Conservation (phyloP, 257 asterid species). For the Solanum etuberosum region DNA sequence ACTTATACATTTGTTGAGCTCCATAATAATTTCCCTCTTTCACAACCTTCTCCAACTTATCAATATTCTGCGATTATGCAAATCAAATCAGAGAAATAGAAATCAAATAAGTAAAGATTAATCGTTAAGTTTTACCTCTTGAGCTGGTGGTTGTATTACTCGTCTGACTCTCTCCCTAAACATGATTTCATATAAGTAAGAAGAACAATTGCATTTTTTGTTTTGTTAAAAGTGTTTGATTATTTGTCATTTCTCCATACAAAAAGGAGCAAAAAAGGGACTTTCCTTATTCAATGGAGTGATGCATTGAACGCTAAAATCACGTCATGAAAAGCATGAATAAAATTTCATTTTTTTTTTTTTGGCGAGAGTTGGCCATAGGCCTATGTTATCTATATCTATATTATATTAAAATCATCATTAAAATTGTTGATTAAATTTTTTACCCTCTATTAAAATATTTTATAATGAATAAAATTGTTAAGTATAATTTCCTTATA, state of each 20-base stretch:
- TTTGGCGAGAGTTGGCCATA: background rate
- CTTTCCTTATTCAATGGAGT: background rate
- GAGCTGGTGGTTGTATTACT: conserved; percentile 49
- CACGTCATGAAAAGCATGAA: background rate
- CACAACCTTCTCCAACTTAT: conserved; percentile 58
- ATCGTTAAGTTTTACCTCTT: conserved; percentile 34
- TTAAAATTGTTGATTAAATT: too few species aligned
- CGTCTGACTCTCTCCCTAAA: conserved; percentile 68
- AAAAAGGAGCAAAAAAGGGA: background rate
- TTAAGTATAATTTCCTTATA: too few species aligned
- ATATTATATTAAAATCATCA: too few species aligned
- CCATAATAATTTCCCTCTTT: conserved; percentile 88
- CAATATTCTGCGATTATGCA: conserved; percentile 38
- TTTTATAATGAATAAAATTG: too few species aligned
- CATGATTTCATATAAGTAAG: conserved; percentile 23
- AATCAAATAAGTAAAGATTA: background rate
- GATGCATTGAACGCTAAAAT: background rate
- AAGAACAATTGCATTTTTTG: background rate
- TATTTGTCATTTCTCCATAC: background rate
- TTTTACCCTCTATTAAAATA: too few species aligned
- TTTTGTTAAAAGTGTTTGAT: background rate
- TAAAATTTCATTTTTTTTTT: background rate
- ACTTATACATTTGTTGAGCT: conserved; percentile 96
- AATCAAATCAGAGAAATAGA: background rate
- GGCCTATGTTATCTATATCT: background rate